Conservation (phyloP, 495 filamentous ascomycete genomes). For the Daldinia vernicosa region DNA sequence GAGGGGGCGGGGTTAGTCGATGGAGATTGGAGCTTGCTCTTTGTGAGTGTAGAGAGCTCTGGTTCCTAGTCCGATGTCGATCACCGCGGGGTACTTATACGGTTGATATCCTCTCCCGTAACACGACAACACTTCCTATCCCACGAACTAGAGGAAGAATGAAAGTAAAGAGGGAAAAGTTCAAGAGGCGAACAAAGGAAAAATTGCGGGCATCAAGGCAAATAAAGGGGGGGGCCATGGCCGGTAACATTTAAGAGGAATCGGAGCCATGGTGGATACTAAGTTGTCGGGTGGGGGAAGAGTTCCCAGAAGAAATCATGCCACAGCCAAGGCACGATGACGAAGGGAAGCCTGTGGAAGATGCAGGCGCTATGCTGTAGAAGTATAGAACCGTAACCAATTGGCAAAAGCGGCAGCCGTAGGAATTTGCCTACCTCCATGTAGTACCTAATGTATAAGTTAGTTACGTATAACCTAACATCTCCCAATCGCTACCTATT, state of each 20-base stretch:
- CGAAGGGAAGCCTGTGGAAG: slow-evolving; percentile 37
- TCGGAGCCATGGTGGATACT: slow-evolving; percentile 11
- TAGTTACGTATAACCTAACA: not conserved
- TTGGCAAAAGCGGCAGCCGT: slow-evolving; percentile 22
- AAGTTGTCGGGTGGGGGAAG: slow-evolving; percentile 15
- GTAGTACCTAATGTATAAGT: slow-evolving; percentile 3
- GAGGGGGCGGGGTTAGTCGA: slow-evolving; percentile 40
- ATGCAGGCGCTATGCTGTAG: slow-evolving; percentile 26
- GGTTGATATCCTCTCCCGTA: slow-evolving; percentile 2
- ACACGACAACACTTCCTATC: slow-evolving; percentile 18
- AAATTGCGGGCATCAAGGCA: slow-evolving; percentile 14
- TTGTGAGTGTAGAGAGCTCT: slow-evolving; percentile 19
- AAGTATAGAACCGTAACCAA: slow-evolving; percentile 3
- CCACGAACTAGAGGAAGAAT: slow-evolving; percentile 3
- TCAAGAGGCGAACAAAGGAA: slow-evolving; percentile 17
- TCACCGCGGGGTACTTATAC: slow-evolving; percentile 30
- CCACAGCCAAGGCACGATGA: slow-evolving; percentile 44
- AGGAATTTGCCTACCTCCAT: slow-evolving; percentile 1
- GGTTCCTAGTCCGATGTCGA: slow-evolving; percentile 34
- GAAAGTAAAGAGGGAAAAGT: not conserved
- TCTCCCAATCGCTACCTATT: not conserved
- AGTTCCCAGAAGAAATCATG: slow-evolving; percentile 35
- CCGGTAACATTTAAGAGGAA: slow-evolving; percentile 2
- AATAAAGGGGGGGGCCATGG: slow-evolving; percentile 23
- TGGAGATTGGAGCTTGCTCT: slow-evolving; percentile 33